phyloP scores from a whole-genome alignment of 768 basidiomycete species.

The Lentinula detonsa region DNA sequence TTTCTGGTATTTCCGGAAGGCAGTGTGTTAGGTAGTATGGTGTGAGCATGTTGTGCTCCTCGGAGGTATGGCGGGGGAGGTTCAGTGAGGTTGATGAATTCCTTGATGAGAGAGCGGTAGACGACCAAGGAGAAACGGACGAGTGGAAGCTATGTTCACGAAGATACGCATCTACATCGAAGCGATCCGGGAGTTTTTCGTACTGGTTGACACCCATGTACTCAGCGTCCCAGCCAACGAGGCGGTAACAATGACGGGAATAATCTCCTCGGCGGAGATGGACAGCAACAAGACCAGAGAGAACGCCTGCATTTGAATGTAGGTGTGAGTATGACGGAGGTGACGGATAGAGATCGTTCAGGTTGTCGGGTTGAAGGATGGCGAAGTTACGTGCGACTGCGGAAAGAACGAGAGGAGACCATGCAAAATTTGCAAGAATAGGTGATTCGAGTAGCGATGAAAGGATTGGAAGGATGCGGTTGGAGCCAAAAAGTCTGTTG shows the following conservation, averaged over 20 bases:
- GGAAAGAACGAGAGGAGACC: slow-evolving; percentile 9
- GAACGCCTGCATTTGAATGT: neutral
- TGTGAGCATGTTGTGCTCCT: slow-evolving; percentile 19
- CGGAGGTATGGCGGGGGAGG: neutral
- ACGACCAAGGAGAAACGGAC: neutral
- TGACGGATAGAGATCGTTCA: neutral
- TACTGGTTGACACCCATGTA: slow-evolving; percentile 46
- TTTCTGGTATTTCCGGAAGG: slow-evolving; percentile 32
- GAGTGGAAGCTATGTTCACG: neutral
- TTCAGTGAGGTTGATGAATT: neutral
- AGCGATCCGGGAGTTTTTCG: slow-evolving; percentile 37
- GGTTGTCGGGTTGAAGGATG: slow-evolving; percentile 1
- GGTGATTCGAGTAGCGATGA: slow-evolving; percentile 33
- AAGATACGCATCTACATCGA: slow-evolving; percentile 22
- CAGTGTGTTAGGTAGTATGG: slow-evolving; percentile 37
- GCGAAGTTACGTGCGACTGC: slow-evolving; percentile 14
- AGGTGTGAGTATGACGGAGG: neutral
- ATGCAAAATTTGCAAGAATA: slow-evolving; percentile 33
- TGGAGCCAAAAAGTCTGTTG: slow-evolving; percentile 16
- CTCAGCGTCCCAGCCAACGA: slow-evolving; percentile 23
- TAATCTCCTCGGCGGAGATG: slow-evolving; percentile 50
- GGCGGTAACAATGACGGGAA: slow-evolving; percentile 29
- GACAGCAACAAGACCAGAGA: slow-evolving; percentile 42
- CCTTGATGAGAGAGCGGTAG: neutral
- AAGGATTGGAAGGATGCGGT: slow-evolving; percentile 28